Conservation (phyloP, 2,329 filamentous ascomycete species). For the Calonectria montana region DNA sequence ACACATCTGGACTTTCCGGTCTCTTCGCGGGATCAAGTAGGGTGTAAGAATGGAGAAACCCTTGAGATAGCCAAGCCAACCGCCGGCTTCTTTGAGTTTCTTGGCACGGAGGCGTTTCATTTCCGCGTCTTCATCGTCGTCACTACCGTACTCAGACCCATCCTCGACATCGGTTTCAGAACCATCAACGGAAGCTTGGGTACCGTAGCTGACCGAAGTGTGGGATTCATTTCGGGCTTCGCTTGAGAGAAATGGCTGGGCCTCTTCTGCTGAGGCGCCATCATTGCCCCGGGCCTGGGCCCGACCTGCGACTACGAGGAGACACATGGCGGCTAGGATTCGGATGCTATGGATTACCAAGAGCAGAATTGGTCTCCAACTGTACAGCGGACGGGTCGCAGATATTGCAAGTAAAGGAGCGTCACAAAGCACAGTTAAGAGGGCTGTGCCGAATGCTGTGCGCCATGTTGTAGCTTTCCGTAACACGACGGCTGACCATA, state of each 20-base stretch:
- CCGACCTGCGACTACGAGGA: neutral
- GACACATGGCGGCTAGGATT: slow-evolving; percentile 4
- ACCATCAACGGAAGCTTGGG: neutral
- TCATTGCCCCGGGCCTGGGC: neutral
- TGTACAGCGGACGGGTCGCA: neutral
- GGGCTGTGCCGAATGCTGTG: neutral
- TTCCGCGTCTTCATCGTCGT: slow-evolving; percentile 37
- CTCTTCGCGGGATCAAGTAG: slow-evolving; percentile 44
- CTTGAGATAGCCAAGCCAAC: slow-evolving; percentile 46
- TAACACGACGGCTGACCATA: neutral
- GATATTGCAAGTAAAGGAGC: slow-evolving; percentile 16
- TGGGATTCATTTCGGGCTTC: neutral
- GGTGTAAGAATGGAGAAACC: slow-evolving; percentile 47
- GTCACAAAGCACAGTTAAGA: slow-evolving; percentile 26
- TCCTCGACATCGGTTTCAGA: slow-evolving; percentile 2
- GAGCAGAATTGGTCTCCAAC: neutral
- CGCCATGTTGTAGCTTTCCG: neutral
- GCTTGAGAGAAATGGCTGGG: slow-evolving; percentile 24
- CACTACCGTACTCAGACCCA: neutral
- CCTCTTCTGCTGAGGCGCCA: slow-evolving; percentile 23
- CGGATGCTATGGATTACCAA: slow-evolving; percentile 17
- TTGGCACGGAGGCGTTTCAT: slow-evolving; percentile 43
- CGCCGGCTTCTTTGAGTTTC: slow-evolving; percentile 43
- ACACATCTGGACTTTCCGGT: slow-evolving; percentile 45
- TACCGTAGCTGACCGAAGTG: slow-evolving; percentile 26